Base-by-base conservation (phyloP, 805 yeast genomes). In the Cyberlindnera veronae region DNA sequence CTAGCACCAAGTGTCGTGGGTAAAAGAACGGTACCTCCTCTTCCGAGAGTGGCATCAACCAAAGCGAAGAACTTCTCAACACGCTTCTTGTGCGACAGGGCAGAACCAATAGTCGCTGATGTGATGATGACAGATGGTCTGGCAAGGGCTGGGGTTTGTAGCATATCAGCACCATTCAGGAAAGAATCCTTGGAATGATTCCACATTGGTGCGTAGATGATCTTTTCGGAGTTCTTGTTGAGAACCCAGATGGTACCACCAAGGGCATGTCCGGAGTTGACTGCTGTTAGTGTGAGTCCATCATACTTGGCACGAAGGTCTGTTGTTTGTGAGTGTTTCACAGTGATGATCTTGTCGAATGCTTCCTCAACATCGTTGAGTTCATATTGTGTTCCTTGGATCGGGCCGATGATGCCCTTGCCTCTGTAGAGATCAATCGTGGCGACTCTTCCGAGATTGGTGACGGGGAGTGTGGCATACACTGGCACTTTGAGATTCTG, bases 231-330 rank as follows among this genome's bases (percentile, higher is more conserved):
- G 45, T 83, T 79, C 41, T 81, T 80, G 32, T 75, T 72, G 10
- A 91, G 60, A 27, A 81, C 67, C 97, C 97, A 90, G 33, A 90
- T 77, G 0, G 95, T 79, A 12, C 99, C 98, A 46, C 99, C 99
- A 21, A 93, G 70, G 0, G 95, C 72, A 57, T 87, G 96, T 4
- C 99, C 99, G 0, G 97, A 81, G 59, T 85, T 89, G 51, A 81
- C 79, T 0, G 97, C 95, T 0, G 95, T 81, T 17, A 91, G 66
- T 4, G 76, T 68, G 27, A 81, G 60, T 23, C 81, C 86, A 43
- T 77, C 79, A 28, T 64, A 67, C 38, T 69, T 74, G 7, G 82
- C 88, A 42, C 78, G 66, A 36, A 86, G 63, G 31, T 72, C 72
- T 12, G 82, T 68, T 2, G 86, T 75, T 60, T 93, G 99, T 0